Base-by-base conservation (phyloP, 1,139 yeast genomes). In the Taphrina populina region DNA sequence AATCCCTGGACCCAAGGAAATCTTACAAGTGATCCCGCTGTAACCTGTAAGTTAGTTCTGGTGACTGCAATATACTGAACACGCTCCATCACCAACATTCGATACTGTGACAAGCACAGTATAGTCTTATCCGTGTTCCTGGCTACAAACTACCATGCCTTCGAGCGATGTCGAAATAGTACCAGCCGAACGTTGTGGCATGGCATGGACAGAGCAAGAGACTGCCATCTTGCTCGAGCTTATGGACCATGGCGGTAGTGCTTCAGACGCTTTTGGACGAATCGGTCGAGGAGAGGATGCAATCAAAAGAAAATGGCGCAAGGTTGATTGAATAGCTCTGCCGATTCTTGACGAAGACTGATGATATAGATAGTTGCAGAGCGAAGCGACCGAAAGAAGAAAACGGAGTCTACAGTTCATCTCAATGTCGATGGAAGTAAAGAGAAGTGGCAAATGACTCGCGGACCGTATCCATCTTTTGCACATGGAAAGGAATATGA, bases 241-340 rank as follows among this genome's bases (percentile, higher is more conserved):
- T 26, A 49, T 49, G 15, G 34, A 30, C n/a, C 10, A n/a, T 10
- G 29, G 36, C 2, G 37, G 44, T 17, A 21, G 19, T 6, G 36
- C 39, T 13, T 13, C 46, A 11, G 36, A 40, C 33, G 45, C 46
- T 7, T 49, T 49, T n/a, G 32, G 19, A 10, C 21, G 33, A 23
- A 49, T 49, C 17, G 46, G 54, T 20, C 34, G 54, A 19, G 44
- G 46, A 10, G 26, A 32, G 11, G 54, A 49, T 30, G 54, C 54
- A 11, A 41, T 49, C 19, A 49, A 49, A 19, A 45, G 54, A 2
- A 49, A 49, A 32, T 49, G 54, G 54, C 45, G 54, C 13, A 49
- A 49, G 46, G 54, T 49, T n/a, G 10, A 17, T 26, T 11, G 11
- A 17, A 23, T 10, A 8, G 6, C 13, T 11, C 3, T 27, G 13